A percentile compares a stretch with the other conserved stretches of the same genome.
Conservation (phyloP, 305 asterid species). For the Solanum hybrid region DNA sequence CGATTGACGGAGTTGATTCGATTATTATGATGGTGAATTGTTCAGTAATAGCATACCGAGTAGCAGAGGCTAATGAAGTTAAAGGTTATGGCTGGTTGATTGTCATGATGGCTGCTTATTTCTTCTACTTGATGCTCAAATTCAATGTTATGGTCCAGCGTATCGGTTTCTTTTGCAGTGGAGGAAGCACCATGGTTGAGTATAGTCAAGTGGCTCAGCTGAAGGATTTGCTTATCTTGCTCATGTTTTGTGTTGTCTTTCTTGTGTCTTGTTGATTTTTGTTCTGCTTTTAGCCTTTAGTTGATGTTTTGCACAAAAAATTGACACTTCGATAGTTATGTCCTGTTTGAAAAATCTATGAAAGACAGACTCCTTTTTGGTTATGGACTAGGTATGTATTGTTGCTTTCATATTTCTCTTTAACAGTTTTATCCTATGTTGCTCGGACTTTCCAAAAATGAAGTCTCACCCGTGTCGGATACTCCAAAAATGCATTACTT, state of each 20-base stretch:
- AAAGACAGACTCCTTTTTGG: not conserved
- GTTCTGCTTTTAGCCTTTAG: not conserved
- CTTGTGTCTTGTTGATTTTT: not conserved
- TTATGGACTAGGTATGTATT: not conserved
- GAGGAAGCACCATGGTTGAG: not conserved
- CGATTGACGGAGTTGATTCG: conserved; percentile 9
- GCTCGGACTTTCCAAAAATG: not conserved
- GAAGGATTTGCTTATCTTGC: conserved; percentile 4
- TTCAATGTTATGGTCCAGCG: not conserved
- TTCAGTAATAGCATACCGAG: not conserved
- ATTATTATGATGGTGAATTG: conserved; percentile 11
- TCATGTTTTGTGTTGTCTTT: conserved; percentile 5
- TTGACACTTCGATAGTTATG: not conserved
- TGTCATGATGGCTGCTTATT: conserved; percentile 15
- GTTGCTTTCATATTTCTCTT: not conserved
- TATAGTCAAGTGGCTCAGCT: not conserved
- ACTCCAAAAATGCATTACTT: no score
- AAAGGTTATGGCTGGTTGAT: conserved; percentile 14
- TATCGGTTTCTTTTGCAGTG: not conserved
- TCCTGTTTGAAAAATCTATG: not conserved
- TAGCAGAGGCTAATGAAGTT: not conserved
- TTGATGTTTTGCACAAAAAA: not conserved
- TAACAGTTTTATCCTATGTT: not conserved
- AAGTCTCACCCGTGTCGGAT: not conserved
- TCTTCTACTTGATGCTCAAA: conserved; percentile 10